Evolutionary conservation across 2,329 filamentous ascomycete species (phyloP).

Genomic region (Epichloe aotearoae): DNA sequence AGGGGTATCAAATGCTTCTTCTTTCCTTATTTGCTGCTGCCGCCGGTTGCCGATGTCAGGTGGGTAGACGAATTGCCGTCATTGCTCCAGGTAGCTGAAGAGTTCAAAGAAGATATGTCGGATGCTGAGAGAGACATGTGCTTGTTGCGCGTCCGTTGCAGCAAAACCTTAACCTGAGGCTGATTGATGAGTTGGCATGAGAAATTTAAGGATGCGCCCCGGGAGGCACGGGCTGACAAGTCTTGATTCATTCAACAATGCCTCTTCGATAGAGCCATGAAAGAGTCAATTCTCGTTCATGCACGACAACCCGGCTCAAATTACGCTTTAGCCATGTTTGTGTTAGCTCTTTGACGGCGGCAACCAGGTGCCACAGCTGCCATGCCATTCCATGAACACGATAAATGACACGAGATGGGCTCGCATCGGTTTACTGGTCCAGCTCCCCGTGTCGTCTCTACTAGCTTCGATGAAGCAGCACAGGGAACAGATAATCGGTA

Average conservation of each 20-base stretch:
- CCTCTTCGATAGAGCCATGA: neutral
- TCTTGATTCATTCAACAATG: neutral
- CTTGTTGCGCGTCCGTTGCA: neutral
- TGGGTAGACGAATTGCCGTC: neutral
- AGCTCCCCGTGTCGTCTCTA: no score
- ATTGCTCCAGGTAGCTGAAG: neutral
- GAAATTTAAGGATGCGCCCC: neutral
- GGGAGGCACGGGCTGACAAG: neutral
- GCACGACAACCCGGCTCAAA: neutral
- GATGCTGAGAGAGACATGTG: neutral
- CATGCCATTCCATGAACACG: neutral
- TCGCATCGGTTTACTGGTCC: no score
- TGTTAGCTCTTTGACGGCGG: neutral
- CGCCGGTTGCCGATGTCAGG: neutral
- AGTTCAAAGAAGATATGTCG: no score
- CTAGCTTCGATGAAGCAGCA: no score
- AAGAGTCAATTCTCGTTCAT: neutral
- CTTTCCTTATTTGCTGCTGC: neutral
- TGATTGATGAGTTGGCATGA: neutral
- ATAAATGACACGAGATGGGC: neutral
- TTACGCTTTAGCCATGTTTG: neutral
- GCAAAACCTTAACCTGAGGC: neutral
- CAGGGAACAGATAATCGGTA: no score
- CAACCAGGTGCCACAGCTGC: neutral
- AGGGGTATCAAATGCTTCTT: neutral